These are phyloP conservation scores for Rhododendron ferrugineum DNA, from an alignment of 148 eudicot species.

Conservation along the genomic window DNA sequence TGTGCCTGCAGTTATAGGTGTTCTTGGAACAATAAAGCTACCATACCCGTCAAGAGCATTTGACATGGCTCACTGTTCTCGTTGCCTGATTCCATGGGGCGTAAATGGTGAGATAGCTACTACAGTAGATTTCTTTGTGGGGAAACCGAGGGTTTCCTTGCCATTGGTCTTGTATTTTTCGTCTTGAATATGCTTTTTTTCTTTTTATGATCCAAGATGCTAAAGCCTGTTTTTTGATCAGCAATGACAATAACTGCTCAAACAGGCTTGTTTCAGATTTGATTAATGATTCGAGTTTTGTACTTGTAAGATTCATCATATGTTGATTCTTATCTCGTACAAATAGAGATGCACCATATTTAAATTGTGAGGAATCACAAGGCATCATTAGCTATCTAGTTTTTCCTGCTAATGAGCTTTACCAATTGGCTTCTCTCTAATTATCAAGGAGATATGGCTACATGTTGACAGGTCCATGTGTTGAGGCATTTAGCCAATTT, in stretches of 20 bases:
- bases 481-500: neutral
- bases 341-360: neutral
- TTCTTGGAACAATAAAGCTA: constrained; percentile 50
- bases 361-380: neutral
- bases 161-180: neutral
- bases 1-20: constrained; percentile 55
- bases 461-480: neutral
- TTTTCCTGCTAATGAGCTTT: neutral
- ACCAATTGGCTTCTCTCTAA: neutral
- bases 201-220: neutral
- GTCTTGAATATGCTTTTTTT: neutral
- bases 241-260: neutral
- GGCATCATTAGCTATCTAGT: neutral
- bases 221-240: neutral
- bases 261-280: neutral
- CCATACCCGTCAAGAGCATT: constrained; percentile 50
- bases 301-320: neutral
- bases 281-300: neutral
- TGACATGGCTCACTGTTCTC: constrained; percentile 62
- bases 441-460: neutral
- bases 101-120: constrained; percentile 31
- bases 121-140: neutral
- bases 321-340: neutral
- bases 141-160: neutral
- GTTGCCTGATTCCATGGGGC: constrained; percentile 63